Conservation (phyloP, 176 grass and related monocot species). For the Pontederia crassipes region DNA sequence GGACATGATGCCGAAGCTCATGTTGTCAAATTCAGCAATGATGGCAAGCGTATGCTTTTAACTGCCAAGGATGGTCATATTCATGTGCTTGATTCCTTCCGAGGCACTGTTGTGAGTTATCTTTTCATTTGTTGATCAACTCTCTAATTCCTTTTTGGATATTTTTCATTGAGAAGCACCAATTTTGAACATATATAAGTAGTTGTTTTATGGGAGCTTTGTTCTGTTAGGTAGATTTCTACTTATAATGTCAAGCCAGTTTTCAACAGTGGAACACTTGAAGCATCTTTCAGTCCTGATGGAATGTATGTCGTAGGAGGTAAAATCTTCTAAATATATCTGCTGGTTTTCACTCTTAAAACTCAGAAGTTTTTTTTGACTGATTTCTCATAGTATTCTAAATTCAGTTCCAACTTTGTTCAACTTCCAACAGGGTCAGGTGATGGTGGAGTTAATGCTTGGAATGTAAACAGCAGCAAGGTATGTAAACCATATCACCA, state of each 20-base stretch:
- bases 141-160: background rate
- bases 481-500: conserved; percentile 22
- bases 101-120: conserved; percentile 56
- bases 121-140: background rate
- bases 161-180: background rate
- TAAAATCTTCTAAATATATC: conserved; percentile 4
- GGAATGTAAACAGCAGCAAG: conserved; percentile 83
- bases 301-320: conserved; percentile 88
- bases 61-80: conserved; percentile 76
- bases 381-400: no score
- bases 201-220: background rate
- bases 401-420: no score
- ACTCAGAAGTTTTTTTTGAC: no score
- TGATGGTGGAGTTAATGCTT: conserved; percentile 93
- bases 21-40: conserved; percentile 89
- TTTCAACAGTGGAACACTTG: conserved; percentile 55
- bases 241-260: conserved; percentile 85
- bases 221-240: conserved; percentile 30
- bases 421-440: conserved; percentile 53
- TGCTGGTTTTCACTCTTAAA: background rate
- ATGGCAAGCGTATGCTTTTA: conserved; percentile 72
- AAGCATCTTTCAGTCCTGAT: conserved; percentile 96
- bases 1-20: conserved; percentile 68
- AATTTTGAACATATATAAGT: no score
- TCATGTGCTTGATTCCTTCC: conserved; percentile 93